These are phyloP conservation scores for Trichosanthes cucumerina DNA, from an alignment of 306 rosid species.

Conservation along the genomic window DNA sequence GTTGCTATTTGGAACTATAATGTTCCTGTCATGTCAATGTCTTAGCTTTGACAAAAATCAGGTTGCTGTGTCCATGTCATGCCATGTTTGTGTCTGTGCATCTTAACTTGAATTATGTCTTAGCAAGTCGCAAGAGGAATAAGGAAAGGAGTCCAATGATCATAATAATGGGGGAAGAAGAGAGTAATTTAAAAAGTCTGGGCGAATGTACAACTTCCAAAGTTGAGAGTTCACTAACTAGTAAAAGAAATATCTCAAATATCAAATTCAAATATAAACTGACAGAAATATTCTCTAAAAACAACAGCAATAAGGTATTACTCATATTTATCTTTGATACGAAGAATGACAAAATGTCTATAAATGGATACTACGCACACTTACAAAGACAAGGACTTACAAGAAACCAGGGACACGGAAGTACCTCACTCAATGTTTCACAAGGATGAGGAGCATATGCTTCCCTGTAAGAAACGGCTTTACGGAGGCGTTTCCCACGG, in stretches of 20 bases:
- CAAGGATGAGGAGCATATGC: slow-evolving; percentile 77
- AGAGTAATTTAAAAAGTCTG: neutral
- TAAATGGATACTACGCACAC: neutral
- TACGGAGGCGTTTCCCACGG: slow-evolving; percentile 92
- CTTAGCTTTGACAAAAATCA: neutral
- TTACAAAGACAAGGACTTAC: neutral
- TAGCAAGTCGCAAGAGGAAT: neutral
- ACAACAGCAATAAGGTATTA: neutral
- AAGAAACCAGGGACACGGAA: neutral
- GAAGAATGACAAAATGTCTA: neutral
- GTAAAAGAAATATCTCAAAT: neutral
- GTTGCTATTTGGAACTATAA: neutral
- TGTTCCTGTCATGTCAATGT: neutral
- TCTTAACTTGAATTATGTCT: neutral
- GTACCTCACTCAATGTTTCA: slow-evolving; percentile 77
- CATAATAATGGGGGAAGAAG: neutral
- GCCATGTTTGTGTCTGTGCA: neutral
- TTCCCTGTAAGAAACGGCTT: slow-evolving; percentile 96
- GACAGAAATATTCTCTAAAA: neutral
- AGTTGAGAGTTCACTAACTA: neutral
- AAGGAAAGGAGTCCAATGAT: neutral
- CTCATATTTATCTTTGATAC: neutral
- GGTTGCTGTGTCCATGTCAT: neutral
- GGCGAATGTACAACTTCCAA: neutral
- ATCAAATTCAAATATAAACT: neutral